These are phyloP conservation scores for Ceratocystis diversiconidia DNA, from an alignment of 2,329 filamentous ascomycete genomes.

Conservation along the genomic window DNA sequence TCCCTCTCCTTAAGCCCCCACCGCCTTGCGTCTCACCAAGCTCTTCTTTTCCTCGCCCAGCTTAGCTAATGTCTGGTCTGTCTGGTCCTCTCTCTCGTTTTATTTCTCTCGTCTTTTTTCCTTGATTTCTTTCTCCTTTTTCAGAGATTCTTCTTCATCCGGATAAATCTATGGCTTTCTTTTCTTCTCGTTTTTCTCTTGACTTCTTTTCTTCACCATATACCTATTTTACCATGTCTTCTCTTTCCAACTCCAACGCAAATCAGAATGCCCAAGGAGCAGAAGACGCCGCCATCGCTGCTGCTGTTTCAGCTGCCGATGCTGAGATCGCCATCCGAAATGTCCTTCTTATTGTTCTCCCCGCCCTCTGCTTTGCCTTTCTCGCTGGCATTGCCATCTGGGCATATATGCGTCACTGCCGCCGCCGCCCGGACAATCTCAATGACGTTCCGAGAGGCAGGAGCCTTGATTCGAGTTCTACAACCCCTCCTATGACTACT, in stretches of 20 bases:
- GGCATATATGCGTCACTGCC: neutral
- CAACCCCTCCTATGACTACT: neutral
- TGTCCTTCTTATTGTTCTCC: neutral
- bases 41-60: neutral
- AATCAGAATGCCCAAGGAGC: neutral
- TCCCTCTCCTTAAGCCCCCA: neutral
- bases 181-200: neutral
- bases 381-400: neutral
- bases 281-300: neutral
- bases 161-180: neutral
- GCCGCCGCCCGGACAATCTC: neutral
- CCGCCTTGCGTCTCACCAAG: neutral
- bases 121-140: neutral
- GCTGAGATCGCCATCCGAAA: conserved; percentile 2
- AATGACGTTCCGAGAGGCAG: neutral
- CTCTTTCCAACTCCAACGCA: neutral
- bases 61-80: no score
- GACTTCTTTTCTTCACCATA: neutral
- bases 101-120: neutral
- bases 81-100: no score
- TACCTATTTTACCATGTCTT: neutral
- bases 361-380: neutral
- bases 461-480: neutral
- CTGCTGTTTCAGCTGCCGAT: neutral
- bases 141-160: no score